Evolutionary conservation across 192 early-diverging fungal genomes (phyloP).

Genomic region (Linnemannia zychae): DNA sequence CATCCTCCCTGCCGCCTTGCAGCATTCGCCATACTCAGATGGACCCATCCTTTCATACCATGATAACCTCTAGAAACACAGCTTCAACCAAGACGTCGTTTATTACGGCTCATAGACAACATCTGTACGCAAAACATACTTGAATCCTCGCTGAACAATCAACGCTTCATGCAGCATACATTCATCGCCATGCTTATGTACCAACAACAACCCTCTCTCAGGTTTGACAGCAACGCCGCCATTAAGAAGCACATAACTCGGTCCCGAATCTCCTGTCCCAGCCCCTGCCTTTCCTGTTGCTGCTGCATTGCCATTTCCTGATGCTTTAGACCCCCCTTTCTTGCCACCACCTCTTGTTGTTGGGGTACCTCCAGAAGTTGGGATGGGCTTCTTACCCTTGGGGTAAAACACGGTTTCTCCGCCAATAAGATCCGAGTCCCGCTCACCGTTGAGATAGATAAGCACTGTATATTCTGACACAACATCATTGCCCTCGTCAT

Average conservation of each 20-base stretch:
- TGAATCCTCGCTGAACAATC: conserved; percentile 65
- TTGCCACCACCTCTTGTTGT: background rate
- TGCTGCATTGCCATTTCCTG: background rate
- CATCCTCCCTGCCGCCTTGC: too few relatives aligned
- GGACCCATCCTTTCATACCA: too few relatives aligned
- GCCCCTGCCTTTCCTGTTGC: background rate
- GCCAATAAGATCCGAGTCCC: conserved; percentile 39
- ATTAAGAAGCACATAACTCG: conserved; percentile 66
- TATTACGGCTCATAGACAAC: conserved; percentile 59
- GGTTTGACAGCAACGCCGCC: conserved; percentile 66
- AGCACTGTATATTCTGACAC: conserved; percentile 69
- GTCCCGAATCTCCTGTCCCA: conserved; percentile 5
- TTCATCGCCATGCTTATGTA: conserved; percentile 73
- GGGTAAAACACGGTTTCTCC: conserved; percentile 50
- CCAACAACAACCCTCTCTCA: conserved; percentile 65
- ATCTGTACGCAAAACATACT: conserved; percentile 73
- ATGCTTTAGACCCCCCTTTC: background rate
- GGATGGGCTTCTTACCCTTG: conserved; percentile 26
- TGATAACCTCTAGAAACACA: too few relatives aligned
- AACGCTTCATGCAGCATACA: conserved; percentile 72
- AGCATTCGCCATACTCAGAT: too few relatives aligned
- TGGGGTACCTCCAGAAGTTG: background rate
- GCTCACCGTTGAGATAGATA: conserved; percentile 69
- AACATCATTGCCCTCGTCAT: conserved; percentile 59
- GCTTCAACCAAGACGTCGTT: too few relatives aligned